These are phyloP conservation scores for Gaertneriomyces sp. DNA, from an alignment of 192 early-diverging fungal genomes.

Conservation along the genomic window DNA sequence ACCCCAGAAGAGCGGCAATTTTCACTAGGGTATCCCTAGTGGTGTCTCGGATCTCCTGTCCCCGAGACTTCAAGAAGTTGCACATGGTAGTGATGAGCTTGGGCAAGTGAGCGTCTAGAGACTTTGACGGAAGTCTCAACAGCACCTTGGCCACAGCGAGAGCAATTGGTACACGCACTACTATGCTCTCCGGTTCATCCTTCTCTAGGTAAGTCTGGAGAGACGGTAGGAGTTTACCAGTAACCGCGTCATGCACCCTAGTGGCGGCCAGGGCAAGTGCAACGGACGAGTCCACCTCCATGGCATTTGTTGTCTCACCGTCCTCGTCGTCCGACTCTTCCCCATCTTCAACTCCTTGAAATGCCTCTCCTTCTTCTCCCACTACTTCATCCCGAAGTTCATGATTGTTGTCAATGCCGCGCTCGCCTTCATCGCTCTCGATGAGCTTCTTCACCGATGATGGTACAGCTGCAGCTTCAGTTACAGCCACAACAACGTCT, in stretches of 20 bases:
- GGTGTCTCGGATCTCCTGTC: slow-evolving; percentile 78
- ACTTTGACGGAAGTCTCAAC: slow-evolving; percentile 68
- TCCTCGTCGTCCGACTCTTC: slow-evolving; percentile 4
- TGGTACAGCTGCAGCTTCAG: slow-evolving; percentile 17
- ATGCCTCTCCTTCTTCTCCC: slow-evolving; percentile 39
- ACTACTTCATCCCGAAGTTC: slow-evolving; percentile 10
- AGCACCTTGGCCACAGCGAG: slow-evolving; percentile 83
- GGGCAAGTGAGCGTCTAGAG: slow-evolving; percentile 78
- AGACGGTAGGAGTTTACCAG: slow-evolving; percentile 76
- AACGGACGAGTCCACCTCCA: slow-evolving; percentile 6
- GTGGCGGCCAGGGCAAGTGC: too few species aligned
- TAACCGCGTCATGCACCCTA: slow-evolving; percentile 70
- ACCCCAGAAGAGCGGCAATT: slow-evolving; percentile 79
- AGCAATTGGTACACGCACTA: slow-evolving; percentile 79
- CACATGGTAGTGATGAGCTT: slow-evolving; percentile 83
- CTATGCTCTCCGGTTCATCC: slow-evolving; percentile 70
- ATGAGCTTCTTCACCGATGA: slow-evolving; percentile 13
- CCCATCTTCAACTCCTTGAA: slow-evolving; percentile 36
- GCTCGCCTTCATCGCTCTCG: slow-evolving; percentile 34
- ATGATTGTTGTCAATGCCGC: too few species aligned
- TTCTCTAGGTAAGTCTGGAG: slow-evolving; percentile 68
- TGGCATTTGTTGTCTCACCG: slow-evolving; percentile 22
- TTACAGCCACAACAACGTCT: not conserved
- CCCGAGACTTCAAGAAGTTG: slow-evolving; percentile 74
- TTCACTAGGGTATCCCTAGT: slow-evolving; percentile 84